phyloP scores from a whole-genome alignment of 495 filamentous ascomycete species.

The Penicillium atrosanguineum region DNA sequence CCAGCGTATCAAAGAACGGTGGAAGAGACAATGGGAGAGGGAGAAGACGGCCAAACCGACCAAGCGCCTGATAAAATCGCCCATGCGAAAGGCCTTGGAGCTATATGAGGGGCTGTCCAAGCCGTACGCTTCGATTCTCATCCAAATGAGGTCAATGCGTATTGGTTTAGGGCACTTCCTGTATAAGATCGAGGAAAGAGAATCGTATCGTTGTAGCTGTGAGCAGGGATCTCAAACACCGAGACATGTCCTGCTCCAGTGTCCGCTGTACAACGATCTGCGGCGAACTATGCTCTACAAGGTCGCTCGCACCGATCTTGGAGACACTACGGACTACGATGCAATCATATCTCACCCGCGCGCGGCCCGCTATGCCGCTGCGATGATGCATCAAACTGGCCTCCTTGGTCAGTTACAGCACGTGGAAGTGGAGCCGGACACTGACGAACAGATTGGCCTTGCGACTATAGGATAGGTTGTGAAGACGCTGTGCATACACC shows the following conservation, averaged over 20 bases:
- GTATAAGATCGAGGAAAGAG: background rate
- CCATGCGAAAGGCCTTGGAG: background rate
- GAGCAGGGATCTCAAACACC: background rate
- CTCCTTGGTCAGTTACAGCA: slow-evolving; percentile 4
- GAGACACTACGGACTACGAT: no score
- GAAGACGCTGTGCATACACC: no score
- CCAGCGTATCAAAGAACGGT: background rate
- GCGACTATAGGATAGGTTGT: no score
- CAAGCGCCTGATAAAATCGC: background rate
- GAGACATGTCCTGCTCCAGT: background rate
- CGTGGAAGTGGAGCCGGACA: no score
- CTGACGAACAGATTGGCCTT: no score
- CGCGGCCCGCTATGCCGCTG: background rate
- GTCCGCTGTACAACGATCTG: no score
- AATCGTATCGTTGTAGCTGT: background rate
- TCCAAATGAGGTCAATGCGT: background rate
- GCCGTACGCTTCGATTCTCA: background rate
- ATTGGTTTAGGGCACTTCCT: background rate
- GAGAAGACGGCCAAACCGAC: background rate
- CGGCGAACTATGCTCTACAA: no score
- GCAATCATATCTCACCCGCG: no score
- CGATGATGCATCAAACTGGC: background rate
- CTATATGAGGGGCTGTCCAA: background rate
- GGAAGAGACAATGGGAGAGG: background rate
- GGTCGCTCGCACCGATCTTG: no score